phyloP scores from a whole-genome alignment of 495 filamentous ascomycete species.

The Xylaria curta region DNA sequence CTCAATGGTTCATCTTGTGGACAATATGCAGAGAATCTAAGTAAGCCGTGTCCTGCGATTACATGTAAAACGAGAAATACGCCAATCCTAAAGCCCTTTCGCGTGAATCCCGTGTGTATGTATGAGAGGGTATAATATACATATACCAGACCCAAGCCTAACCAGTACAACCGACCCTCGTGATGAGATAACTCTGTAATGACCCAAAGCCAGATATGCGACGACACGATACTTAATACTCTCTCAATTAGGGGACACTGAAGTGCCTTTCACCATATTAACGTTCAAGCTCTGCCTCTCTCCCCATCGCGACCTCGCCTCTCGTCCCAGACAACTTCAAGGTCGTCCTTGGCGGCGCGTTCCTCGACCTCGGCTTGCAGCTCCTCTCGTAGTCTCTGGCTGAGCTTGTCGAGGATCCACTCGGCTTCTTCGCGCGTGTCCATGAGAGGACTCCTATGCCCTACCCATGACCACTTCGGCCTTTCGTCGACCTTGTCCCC shows the following conservation, averaged over 20 bases:
- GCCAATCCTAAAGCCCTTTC: neutral
- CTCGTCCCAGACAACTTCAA: slow-evolving; percentile 23
- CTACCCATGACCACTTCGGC: slow-evolving; percentile 77
- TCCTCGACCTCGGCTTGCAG: slow-evolving; percentile 44
- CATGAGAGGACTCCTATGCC: slow-evolving; percentile 73
- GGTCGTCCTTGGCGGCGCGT: slow-evolving; percentile 16
- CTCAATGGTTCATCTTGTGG: neutral
- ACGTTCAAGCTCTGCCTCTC: neutral
- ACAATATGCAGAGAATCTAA: neutral
- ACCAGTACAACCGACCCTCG: neutral
- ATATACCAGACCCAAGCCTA: neutral
- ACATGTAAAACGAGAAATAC: neutral
- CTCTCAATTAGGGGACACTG: neutral
- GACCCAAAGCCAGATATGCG: neutral
- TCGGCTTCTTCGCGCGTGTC: slow-evolving; percentile 74
- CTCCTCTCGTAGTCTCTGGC: slow-evolving; percentile 59
- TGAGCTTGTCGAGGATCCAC: slow-evolving; percentile 77
- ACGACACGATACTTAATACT: neutral
- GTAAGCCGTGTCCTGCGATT: neutral
- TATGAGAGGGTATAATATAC: slow-evolving; percentile 12
- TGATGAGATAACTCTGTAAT: neutral
- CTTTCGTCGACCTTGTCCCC: slow-evolving; percentile 16
- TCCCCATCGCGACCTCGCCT: slow-evolving; percentile 29
- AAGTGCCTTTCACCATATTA: neutral
- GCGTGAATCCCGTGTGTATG: neutral